Conservation (phyloP, 2,329 filamentous ascomycete species). For the Arthroderma uncinatum region DNA sequence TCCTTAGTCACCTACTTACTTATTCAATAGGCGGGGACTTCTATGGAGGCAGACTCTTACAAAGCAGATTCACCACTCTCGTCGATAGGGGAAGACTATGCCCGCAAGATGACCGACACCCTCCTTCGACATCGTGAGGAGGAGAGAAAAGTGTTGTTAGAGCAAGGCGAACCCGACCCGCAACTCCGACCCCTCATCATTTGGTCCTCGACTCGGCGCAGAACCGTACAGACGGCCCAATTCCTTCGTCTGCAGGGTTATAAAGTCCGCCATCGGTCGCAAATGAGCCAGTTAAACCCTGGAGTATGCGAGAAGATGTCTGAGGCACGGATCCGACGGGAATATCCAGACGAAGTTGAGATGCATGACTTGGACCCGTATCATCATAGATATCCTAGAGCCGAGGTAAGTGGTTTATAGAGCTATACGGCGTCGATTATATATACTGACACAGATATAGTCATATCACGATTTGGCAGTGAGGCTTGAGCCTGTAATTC, state of each 20-base stretch:
- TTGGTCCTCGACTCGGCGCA: constrained; percentile 86
- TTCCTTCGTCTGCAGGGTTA: constrained; percentile 69
- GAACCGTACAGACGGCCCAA: constrained; percentile 82
- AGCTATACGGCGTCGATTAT: constrained; percentile 5
- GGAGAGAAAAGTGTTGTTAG: constrained; percentile 59
- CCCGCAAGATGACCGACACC: constrained; percentile 73
- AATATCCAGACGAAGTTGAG: constrained; percentile 81
- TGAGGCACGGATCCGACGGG: constrained; percentile 63
- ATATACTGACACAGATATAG: constrained; percentile 45
- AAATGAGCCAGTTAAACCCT: constrained; percentile 95
- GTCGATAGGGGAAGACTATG: constrained; percentile 67
- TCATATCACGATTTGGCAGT: constrained; percentile 99
- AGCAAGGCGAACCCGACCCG: constrained; percentile 54
- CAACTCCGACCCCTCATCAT: constrained; percentile 72
- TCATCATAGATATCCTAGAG: constrained; percentile 88
- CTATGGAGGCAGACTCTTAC: constrained; percentile 80
- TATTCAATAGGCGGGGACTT: constrained; percentile 55
- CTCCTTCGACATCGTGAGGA: constrained; percentile 72
- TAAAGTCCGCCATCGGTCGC: constrained; percentile 79
- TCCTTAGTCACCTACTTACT: constrained; percentile 9
- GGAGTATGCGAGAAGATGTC: constrained; percentile 92
- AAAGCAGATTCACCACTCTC: constrained; percentile 81
- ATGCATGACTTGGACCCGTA: constrained; percentile 95
- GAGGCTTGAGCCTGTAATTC: constrained; percentile 89
- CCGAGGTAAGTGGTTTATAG: constrained; percentile 53